phyloP scores from a whole-genome alignment of 805 yeast genomes.

The Wickerhamiella hasegawae region DNA sequence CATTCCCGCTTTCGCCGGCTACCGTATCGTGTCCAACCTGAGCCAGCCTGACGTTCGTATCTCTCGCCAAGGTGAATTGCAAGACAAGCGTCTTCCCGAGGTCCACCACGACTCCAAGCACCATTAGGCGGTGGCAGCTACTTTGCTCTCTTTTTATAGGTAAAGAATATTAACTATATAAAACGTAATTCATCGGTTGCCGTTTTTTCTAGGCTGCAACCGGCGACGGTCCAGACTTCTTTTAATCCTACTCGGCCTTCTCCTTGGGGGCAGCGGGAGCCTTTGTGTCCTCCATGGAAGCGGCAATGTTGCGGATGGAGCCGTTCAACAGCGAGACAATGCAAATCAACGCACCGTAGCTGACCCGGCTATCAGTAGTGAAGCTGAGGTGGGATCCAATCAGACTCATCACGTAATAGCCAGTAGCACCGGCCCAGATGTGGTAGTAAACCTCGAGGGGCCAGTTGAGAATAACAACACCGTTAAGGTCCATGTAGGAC shows the following conservation, averaged over 20 bases:
- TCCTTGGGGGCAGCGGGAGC: too few species aligned
- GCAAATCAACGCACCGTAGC: slow-evolving; percentile 10
- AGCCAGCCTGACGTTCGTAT: slow-evolving; percentile 12
- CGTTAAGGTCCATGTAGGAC: slow-evolving; percentile 15
- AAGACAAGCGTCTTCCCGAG: too few species aligned
- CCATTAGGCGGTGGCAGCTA: too few species aligned
- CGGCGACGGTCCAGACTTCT: too few species aligned
- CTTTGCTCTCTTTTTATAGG: too few species aligned
- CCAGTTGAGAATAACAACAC: slow-evolving; percentile 12
- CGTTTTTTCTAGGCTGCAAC: too few species aligned
- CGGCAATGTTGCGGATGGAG: slow-evolving; percentile 14
- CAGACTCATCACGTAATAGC: slow-evolving; percentile 11
- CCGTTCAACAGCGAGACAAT: slow-evolving; percentile 12
- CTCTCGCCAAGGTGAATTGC: slow-evolving; percentile 14
- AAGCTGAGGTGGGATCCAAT: slow-evolving; percentile 6
- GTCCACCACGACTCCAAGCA: too few species aligned
- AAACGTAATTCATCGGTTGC: too few species aligned
- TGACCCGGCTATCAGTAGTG: slow-evolving; percentile 3
- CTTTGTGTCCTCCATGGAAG: too few species aligned
- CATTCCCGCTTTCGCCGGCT: slow-evolving; percentile 11
- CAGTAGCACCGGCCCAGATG: slow-evolving; percentile 11
- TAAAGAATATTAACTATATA: too few species aligned
- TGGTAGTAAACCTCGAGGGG: slow-evolving; percentile 15
- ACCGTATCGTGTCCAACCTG: slow-evolving; percentile 13
- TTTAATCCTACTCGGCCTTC: too few species aligned